Conservation (phyloP, 2,329 filamentous ascomycete species). For the Stenocarpella maydis region DNA sequence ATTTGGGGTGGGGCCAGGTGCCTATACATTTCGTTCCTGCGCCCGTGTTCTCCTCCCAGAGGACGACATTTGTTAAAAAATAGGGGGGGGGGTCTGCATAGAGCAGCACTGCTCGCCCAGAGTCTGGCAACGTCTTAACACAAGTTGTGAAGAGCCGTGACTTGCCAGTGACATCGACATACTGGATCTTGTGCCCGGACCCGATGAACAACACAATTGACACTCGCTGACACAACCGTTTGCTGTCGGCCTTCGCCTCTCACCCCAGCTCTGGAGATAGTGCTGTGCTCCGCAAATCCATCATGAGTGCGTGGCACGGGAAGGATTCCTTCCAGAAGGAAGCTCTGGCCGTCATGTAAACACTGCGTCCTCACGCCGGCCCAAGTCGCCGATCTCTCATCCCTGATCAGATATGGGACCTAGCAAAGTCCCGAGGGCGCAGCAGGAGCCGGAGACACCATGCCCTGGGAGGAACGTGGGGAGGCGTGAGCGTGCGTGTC, state of each 20-base stretch:
- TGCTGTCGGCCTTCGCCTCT: background rate
- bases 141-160: background rate
- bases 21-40: constrained; percentile 4
- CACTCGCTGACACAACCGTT: background rate
- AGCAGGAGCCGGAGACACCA: background rate
- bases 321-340: constrained; percentile 26
- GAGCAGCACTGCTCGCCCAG: background rate
- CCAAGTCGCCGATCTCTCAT: constrained; percentile 12
- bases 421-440: background rate
- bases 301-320: background rate
- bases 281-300: background rate
- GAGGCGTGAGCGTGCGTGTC: background rate
- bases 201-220: background rate
- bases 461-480: background rate
- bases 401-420: background rate
- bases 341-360: constrained; percentile 25
- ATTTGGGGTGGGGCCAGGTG: constrained; percentile 15
- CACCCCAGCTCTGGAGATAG: background rate
- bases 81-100: constrained; percentile 22
- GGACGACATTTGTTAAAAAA: background rate
- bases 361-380: constrained; percentile 9
- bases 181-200: background rate
- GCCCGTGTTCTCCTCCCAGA: constrained; percentile 11
- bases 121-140: background rate
- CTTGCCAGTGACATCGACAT: too few species aligned